These are phyloP conservation scores for Magnolia kwangsiensis DNA, from an alignment of 164 flowering plant genomes.

Conservation along the genomic window DNA sequence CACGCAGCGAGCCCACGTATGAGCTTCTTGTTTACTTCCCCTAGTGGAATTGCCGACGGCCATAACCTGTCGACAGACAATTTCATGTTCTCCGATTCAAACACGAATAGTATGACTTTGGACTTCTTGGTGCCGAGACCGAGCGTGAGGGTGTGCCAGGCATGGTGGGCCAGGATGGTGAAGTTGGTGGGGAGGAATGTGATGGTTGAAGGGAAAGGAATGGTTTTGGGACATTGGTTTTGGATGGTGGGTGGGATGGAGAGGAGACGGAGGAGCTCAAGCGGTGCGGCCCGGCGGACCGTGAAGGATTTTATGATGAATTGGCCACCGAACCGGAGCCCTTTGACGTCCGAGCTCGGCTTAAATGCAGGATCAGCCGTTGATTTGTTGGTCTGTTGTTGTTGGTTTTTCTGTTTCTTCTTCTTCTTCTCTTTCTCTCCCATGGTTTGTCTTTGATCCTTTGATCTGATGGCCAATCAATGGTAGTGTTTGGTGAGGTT, in stretches of 20 bases:
- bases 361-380: slow-evolving; percentile 50
- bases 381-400: slow-evolving; percentile 28
- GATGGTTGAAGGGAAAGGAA: slow-evolving; percentile 62
- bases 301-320: slow-evolving; percentile 88
- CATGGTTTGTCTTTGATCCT: slow-evolving; percentile 19
- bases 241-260: slow-evolving; percentile 35
- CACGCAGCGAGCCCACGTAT: slow-evolving; percentile 55
- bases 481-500: not conserved
- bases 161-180: slow-evolving; percentile 94
- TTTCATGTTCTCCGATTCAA: slow-evolving; percentile 61
- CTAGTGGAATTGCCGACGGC: slow-evolving; percentile 84
- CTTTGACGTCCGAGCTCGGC: slow-evolving; percentile 66
- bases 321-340: slow-evolving; percentile 81
- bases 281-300: slow-evolving; percentile 60
- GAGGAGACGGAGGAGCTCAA: slow-evolving; percentile 64
- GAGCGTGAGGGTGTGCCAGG: slow-evolving; percentile 90
- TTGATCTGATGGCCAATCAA: slow-evolving; percentile 19
- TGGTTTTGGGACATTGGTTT: slow-evolving; percentile 7
- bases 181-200: slow-evolving; percentile 88
- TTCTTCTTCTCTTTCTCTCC: slow-evolving; percentile 45
- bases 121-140: slow-evolving; percentile 96
- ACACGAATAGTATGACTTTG: slow-evolving; percentile 77
- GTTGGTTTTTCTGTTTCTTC: slow-evolving; percentile 54
- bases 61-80: slow-evolving; percentile 51
- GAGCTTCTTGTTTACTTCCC: slow-evolving; percentile 78